Conservation (phyloP, 2,329 filamentous ascomycete genomes). For the Lasiodiplodia sp. region DNA sequence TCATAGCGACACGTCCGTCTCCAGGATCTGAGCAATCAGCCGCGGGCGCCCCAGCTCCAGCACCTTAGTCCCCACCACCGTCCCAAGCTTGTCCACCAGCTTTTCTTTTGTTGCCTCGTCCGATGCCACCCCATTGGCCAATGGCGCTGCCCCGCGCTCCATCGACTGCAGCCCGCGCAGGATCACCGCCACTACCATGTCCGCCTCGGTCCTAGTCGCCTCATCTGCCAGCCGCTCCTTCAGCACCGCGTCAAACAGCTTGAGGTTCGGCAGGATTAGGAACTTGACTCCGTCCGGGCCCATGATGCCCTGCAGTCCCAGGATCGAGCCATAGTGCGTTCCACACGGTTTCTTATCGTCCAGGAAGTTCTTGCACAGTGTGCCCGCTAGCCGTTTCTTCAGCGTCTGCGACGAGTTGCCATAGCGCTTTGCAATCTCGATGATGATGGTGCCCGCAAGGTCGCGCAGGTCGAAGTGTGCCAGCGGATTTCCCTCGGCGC, state of each 20-base stretch:
- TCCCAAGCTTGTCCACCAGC: slow-evolving; percentile 53
- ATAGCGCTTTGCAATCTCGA: slow-evolving; percentile 81
- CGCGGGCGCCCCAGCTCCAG: slow-evolving; percentile 47
- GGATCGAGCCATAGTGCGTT: slow-evolving; percentile 87
- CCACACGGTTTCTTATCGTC: slow-evolving; percentile 83
- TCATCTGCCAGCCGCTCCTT: slow-evolving; percentile 63
- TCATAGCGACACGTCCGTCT: slow-evolving; percentile 34
- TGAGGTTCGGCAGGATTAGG: slow-evolving; percentile 71
- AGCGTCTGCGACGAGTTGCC: slow-evolving; percentile 80
- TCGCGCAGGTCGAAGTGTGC: slow-evolving; percentile 81
- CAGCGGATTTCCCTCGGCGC: slow-evolving; percentile 52
- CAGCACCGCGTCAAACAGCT: slow-evolving; percentile 68
- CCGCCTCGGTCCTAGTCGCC: slow-evolving; percentile 64
- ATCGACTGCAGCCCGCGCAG: slow-evolving; percentile 63
- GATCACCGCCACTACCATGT: slow-evolving; percentile 66
- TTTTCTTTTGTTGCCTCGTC: slow-evolving; percentile 50
- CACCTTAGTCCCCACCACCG: slow-evolving; percentile 51
- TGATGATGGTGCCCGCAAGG: slow-evolving; percentile 81
- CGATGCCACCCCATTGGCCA: slow-evolving; percentile 50
- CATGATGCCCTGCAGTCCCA: slow-evolving; percentile 79
- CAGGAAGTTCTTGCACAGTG: slow-evolving; percentile 89
- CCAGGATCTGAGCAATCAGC: slow-evolving; percentile 49
- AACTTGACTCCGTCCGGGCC: slow-evolving; percentile 70
- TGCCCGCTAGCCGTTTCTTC: slow-evolving; percentile 87
- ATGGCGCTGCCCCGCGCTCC: slow-evolving; percentile 40